Percentiles rank a stretch among this genome's conserved stretches.
Evolutionary conservation across 345 rosid species (phyloP).

Genomic region (Gossypium turneri): DNA sequence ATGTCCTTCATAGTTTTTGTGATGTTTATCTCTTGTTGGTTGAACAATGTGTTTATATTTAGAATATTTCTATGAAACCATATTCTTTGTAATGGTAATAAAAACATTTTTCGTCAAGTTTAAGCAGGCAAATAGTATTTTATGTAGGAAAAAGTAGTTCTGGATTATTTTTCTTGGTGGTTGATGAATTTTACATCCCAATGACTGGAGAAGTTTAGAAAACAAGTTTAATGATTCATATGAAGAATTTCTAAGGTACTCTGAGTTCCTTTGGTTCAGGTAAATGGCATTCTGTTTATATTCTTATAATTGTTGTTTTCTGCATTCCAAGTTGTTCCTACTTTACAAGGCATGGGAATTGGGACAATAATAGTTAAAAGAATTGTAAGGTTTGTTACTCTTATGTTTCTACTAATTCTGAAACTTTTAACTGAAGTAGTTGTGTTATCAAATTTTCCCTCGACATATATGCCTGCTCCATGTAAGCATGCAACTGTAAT

Average conservation of each 20-base stretch:
- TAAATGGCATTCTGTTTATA: constrained; percentile 46
- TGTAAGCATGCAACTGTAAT: no score
- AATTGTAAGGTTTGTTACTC: no score
- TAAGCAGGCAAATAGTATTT: neutral
- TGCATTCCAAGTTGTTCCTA: no score
- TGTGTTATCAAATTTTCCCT: no score
- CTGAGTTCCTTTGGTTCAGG: constrained; percentile 30
- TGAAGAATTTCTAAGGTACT: neutral
- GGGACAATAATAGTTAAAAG: no score
- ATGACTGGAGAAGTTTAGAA: neutral
- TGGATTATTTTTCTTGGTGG: neutral
- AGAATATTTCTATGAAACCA: neutral
- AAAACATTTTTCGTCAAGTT: neutral
- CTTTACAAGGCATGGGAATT: no score
- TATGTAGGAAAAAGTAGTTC: neutral
- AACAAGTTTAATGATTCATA: neutral
- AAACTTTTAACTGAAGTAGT: no score
- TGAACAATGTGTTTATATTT: neutral
- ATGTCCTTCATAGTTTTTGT: neutral
- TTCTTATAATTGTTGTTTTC: no score
- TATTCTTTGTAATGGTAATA: neutral
- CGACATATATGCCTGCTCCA: no score
- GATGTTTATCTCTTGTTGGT: neutral
- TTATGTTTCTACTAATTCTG: no score
- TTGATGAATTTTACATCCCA: neutral